Evolutionary conservation across 75 land plant genomes (phyloP), one percentile per base, ranked within the genome.

Genomic region (Pinus albicaulis): DNA sequence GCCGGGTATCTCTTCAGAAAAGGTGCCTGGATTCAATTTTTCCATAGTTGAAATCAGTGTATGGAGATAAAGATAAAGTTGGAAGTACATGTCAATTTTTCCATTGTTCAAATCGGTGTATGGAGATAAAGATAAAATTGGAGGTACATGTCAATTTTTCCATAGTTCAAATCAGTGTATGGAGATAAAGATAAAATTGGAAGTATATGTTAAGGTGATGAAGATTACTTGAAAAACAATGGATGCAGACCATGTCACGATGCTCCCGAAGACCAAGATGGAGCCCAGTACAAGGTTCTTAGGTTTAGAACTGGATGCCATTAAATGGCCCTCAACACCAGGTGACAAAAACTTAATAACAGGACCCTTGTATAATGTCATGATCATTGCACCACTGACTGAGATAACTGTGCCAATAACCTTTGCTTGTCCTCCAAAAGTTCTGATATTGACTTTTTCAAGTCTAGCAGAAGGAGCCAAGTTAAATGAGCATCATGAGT

Each of bases 281-380:
- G 25, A 13, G 16, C 70, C 70, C 36, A 66, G 70, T 19, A 19
- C 59, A 17, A 57, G 5, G 22, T 57, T n/a, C 19, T n/a, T 57
- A 1, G 22, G 5, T 5, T 26, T 16, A 66, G 36, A 31, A 31
- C 17, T 24, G 12, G 70, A 66, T 15, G 17, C 5, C 25, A 34
- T 44, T 57, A 19, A 3, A 57, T 57, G 19, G 59, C 22, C 22
- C 20, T 57, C 59, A 48, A 10, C 53, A 48, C 53, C 53, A 10
- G 53, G 12, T 48, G 53, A 48, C 11, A 48, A 48, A 48, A 48
- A 10, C 53, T 48, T 48, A 56, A 19, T 75, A 56, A 7, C 57
- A 55, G 80, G 76, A 28, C 83, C 83, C 25, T 77, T 81, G 73
- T 77, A 81, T 13, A 81, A 52, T 0, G 81, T 65, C 74, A 81